Base-by-base conservation (phyloP, 495 filamentous ascomycete species). In the Neurospora sp. region DNA sequence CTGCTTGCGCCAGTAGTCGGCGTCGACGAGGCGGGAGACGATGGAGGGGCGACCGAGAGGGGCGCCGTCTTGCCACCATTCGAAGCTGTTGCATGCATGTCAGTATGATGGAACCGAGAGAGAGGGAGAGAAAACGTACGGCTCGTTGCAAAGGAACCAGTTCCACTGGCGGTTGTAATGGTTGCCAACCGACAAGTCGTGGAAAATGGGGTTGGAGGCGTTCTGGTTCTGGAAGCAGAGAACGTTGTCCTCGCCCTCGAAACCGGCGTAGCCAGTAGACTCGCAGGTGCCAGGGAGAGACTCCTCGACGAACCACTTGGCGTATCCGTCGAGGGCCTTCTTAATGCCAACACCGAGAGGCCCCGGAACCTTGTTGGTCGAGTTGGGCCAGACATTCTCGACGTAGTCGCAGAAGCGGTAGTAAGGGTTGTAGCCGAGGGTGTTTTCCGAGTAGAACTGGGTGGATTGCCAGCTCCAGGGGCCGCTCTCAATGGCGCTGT, bases 131-230 rank as follows among this genome's bases (percentile, higher is more conserved):
- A 40, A 40, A 4, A 40, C 39, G 39, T 40, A 42, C 39, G 90
- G 89, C 80, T 92, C 88, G 77, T 91, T 91, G 83, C 90, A 91
- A 43, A 89, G 81, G 78, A 91, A 83, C 89, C 88, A 91, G 73
- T 83, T 79, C 90, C 89, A 92, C 73, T 91, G 90, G 17, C 88
- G 81, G 79, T 91, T 78, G 62, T 71, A 82, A 59, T 74, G 74
- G 78, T 91, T 91, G 74, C 71, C 71, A 0, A 87, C 83, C 2
- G 83, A 80, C 19, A 82, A 77, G 74, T 92, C 89, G 39, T 86
- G 86, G 80, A 85, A 92, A 15, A 88, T 74, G 19, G 85, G 83
- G 78, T 85, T 90, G 69, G 83, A 83, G 5, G 86, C 79, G 77
- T 92, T 87, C 74, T 88, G 82, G 2, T 84, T 87, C 78, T 91